phyloP scores from a whole-genome alignment of 129 eudicot genomes.

The Dittrichia graveolens region DNA sequence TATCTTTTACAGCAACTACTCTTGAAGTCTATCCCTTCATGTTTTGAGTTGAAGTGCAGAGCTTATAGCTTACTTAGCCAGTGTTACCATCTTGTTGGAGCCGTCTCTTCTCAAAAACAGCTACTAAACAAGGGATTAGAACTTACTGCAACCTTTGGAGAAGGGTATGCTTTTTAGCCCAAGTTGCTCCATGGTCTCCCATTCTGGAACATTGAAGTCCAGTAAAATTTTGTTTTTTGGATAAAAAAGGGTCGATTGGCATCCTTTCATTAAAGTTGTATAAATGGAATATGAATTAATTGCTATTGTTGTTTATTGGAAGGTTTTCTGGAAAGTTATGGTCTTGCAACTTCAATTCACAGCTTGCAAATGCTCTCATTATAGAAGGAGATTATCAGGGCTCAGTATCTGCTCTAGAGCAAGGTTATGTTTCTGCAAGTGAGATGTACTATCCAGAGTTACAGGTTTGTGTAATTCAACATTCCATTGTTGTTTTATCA shows the following conservation, averaged over 20 bases:
- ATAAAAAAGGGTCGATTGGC: neutral
- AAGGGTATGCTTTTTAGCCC: conserved; percentile 58
- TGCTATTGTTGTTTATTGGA: conserved; percentile 35
- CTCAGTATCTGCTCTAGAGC: conserved; percentile 67
- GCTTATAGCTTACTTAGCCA: conserved; percentile 91
- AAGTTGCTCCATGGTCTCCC: neutral
- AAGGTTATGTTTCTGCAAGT: conserved; percentile 63
- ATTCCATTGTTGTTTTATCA: conserved; percentile 1
- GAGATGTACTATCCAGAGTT: conserved; percentile 86
- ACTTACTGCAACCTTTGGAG: conserved; percentile 65
- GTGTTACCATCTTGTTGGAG: conserved; percentile 97
- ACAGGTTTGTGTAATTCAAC: conserved; percentile 58
- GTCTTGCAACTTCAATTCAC: conserved; percentile 97
- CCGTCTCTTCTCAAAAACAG: conserved; percentile 83
- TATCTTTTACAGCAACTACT: conserved; percentile 76
- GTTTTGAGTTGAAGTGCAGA: conserved; percentile 95
- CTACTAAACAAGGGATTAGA: conserved; percentile 79
- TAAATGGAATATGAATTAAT: conserved; percentile 3
- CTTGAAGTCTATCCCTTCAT: conserved; percentile 90
- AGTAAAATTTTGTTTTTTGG: neutral
- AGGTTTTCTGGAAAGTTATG: conserved; percentile 93
- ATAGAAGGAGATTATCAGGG: conserved; percentile 90
- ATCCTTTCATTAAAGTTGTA: conserved; percentile 1
- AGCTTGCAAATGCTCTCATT: conserved; percentile 89
- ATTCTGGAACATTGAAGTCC: neutral